These are phyloP conservation scores for Stephanocyclus meneghinianus DNA, from an alignment of 352 stramenopile genomes.

Conservation along the genomic window DNA sequence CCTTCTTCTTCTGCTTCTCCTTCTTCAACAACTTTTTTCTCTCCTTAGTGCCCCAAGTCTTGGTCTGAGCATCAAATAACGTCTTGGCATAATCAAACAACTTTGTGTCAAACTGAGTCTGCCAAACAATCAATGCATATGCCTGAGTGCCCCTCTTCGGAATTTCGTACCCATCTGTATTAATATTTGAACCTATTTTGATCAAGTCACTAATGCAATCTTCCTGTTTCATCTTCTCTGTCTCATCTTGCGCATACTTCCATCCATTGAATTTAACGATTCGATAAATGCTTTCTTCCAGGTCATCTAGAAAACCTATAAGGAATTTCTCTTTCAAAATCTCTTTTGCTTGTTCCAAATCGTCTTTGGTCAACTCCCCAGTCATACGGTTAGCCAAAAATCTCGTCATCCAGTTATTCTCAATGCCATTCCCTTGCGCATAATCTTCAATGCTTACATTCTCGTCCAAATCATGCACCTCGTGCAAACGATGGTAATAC, in stretches of 20 bases:
- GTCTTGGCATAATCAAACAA: constrained; percentile 54
- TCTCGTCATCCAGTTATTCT: constrained; percentile 57
- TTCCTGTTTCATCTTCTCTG: constrained; percentile 37
- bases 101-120: constrained; percentile 62
- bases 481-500: constrained; percentile 49
- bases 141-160: constrained; percentile 46
- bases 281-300: constrained; percentile 45
- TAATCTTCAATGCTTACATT: constrained; percentile 47
- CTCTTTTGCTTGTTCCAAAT: constrained; percentile 54
- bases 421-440: constrained; percentile 50
- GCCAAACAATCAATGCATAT: constrained; percentile 53
- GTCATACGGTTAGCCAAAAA: constrained; percentile 51
- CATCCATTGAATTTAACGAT: constrained; percentile 58
- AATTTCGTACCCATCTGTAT: constrained; percentile 49
- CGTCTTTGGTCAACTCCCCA: constrained; percentile 49
- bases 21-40: constrained; percentile 57
- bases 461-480: constrained; percentile 38
- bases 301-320: constrained; percentile 52
- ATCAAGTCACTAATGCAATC: constrained; percentile 47
- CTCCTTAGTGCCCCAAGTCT: constrained; percentile 48
- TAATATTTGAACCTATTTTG: constrained; percentile 30
- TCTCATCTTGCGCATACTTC: constrained; percentile 47
- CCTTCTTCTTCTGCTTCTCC: constrained; percentile 38
- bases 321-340: constrained; percentile 55
- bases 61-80: constrained; percentile 56